Evolutionary conservation across 2,329 filamentous ascomycete species (phyloP).

Genomic region (Fusarium bulbicola): DNA sequence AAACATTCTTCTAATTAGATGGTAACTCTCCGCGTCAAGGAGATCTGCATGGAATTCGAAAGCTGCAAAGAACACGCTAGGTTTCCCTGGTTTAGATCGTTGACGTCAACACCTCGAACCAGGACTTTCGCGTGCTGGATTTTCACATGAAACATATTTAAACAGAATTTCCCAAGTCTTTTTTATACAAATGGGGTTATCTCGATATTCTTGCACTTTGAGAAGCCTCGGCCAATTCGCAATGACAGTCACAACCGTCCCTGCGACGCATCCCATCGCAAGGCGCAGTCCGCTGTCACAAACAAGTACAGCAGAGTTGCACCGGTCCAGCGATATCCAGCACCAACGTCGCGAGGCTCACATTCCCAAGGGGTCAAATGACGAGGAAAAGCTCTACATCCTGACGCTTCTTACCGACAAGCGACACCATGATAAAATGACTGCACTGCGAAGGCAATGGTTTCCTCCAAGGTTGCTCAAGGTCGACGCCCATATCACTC

Average conservation of each 20-base stretch:
- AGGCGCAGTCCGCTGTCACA: not conserved
- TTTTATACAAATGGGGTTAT: not conserved
- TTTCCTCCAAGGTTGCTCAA: conserved; percentile 22
- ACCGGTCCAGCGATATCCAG: conserved; percentile 4
- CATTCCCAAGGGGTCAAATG: not conserved
- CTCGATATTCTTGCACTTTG: not conserved
- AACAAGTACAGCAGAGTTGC: not conserved
- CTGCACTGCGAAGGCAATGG: conserved; percentile 18
- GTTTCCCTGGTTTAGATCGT: not conserved
- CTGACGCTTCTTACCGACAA: conserved; percentile 23
- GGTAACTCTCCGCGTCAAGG: not conserved
- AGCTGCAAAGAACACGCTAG: not conserved
- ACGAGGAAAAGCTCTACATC: conserved; percentile 12
- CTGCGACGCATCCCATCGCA: conserved; percentile 6
- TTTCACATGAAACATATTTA: not conserved
- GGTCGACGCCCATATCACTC: conserved; percentile 26
- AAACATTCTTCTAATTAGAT: rapidly evolving
- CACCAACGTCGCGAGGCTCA: conserved; percentile 23
- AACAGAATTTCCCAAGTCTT: too few species aligned
- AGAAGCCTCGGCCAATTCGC: not conserved
- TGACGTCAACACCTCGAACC: conserved; percentile 12
- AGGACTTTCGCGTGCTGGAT: not conserved
- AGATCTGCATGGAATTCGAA: not conserved
- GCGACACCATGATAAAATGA: conserved; percentile 16
- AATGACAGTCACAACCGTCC: conserved; percentile 18